phyloP scores from a whole-genome alignment of 1,139 yeast species.

The Pichia inconspicua region DNA sequence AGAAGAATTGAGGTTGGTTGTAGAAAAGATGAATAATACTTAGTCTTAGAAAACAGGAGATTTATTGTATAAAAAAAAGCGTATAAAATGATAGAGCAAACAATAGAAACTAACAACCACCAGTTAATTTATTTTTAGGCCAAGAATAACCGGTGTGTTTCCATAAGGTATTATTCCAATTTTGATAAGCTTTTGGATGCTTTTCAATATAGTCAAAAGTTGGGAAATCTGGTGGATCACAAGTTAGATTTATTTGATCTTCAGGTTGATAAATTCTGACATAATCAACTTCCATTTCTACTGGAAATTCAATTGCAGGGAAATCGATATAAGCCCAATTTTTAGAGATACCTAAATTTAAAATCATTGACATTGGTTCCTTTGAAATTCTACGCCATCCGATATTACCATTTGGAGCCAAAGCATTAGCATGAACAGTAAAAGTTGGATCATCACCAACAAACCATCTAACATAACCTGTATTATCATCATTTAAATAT shows the following conservation, averaged over 20 bases:
- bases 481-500: conserved; percentile 54
- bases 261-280: conserved; percentile 57
- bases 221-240: conserved; percentile 51
- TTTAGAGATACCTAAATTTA: conserved; percentile 53
- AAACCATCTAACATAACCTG: conserved; percentile 78
- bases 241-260: conserved; percentile 36
- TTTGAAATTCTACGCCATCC: conserved; percentile 54
- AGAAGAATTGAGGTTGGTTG: background rate
- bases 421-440: conserved; percentile 40
- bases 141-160: conserved; percentile 29
- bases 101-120: conserved; percentile 12
- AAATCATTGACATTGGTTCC: conserved; percentile 55
- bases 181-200: conserved; percentile 41
- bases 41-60: background rate
- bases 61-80: conserved; percentile 8
- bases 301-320: conserved; percentile 47
- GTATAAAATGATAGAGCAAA: background rate
- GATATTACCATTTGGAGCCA: conserved; percentile 54
- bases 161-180: conserved; percentile 41
- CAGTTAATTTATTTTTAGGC: conserved; percentile 29
- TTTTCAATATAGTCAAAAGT: conserved; percentile 45
- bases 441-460: conserved; percentile 49
- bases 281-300: conserved; percentile 42
- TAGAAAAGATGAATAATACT: background rate
- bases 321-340: conserved; percentile 60